Conservation (phyloP, 352 stramenopile species). For the Nothophytophthora sp. region DNA sequence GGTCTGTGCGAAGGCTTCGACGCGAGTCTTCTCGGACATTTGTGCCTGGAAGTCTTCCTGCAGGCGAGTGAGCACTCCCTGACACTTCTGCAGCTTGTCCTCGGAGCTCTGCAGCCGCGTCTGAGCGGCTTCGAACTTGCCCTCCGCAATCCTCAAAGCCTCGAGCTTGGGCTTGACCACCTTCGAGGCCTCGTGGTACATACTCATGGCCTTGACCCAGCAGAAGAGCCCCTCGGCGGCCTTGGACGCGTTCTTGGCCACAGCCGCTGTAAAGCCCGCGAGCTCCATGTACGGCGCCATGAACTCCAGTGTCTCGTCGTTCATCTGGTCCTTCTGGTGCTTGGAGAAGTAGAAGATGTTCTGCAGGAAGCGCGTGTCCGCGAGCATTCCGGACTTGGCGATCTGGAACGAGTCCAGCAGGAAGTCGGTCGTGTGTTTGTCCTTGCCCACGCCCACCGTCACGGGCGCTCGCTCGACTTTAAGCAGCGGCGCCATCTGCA, state of each 20-base stretch:
- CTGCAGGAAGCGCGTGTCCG: constrained; percentile 86
- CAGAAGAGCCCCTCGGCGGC: constrained; percentile 90
- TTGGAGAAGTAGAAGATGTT: constrained; percentile 92
- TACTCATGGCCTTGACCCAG: constrained; percentile 91
- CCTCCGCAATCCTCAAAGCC: constrained; percentile 85
- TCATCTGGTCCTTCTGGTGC: constrained; percentile 92
- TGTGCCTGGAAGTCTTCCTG: constrained; percentile 90
- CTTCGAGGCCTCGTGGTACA: constrained; percentile 92
- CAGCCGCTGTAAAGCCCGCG: constrained; percentile 73
- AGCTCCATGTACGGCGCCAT: constrained; percentile 91
- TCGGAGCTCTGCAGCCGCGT: constrained; percentile 66
- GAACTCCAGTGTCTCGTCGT: constrained; percentile 93
- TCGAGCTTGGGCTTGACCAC: constrained; percentile 95
- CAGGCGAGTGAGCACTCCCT: constrained; percentile 60
- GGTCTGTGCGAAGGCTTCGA: constrained; percentile 83
- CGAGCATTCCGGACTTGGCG: constrained; percentile 84
- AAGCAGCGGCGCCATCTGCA: constrained; percentile 86
- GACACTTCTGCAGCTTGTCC: constrained; percentile 71
- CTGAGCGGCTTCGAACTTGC: constrained; percentile 85
- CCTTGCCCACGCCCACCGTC: constrained; percentile 79
- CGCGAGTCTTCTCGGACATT: constrained; percentile 85
- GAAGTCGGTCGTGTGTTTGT: constrained; percentile 88
- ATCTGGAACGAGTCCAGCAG: constrained; percentile 87
- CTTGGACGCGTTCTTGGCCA: constrained; percentile 89
- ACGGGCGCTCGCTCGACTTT: constrained; percentile 64